Base-by-base conservation (phyloP, 2,329 filamentous ascomycete genomes). In the Exophiala calicioides region DNA sequence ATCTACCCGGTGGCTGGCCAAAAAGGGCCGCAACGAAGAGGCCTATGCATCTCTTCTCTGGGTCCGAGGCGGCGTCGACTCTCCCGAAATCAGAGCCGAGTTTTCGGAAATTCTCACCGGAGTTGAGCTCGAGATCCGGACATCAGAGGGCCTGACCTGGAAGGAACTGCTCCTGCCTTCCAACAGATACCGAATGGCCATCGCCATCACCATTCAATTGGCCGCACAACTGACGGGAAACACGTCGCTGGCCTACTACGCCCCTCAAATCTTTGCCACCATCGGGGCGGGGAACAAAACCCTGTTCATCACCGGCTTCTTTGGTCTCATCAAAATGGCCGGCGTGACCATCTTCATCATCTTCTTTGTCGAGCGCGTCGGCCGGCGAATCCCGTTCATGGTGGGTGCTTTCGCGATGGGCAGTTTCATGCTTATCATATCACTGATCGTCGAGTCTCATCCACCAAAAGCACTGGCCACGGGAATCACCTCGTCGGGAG, bases 291-390 rank as follows among this genome's bases (percentile, higher is more conserved):
- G 73, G 3, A 61, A 69, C 31, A 64, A 71, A n/a, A 62, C 66
- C 21, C 70, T 76, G 29, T 64, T 78, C 5, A 67, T 78, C 40
- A 77, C 72, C 1, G 76, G 74, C 7, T 76, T 78, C 60, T 78
- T 79, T 32, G 75, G 75, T 2, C 61, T 76, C 5, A 70, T 76
- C 48, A 78, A 78, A 59, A 71, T 78, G 18, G 62, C 74, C 0
- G 71, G 73, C 3, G 74, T 74, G 32, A 47, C 65, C 8, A 65
- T 69, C 48, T 77, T 76, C 58, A 65, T 75, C 7, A 57, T 76
- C 10, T 75, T 72, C 53, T 62, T 77, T 12, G 68, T 78, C 26
- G 76, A 78, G 53, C 65, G 69, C 3, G 63, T 78, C 19, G 75
- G 75, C 2, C 72, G 76, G 23, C 66, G 70, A 9, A 65, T 68